Conservation (phyloP, 2,329 filamentous ascomycete genomes). For the Boeremia exigua region DNA sequence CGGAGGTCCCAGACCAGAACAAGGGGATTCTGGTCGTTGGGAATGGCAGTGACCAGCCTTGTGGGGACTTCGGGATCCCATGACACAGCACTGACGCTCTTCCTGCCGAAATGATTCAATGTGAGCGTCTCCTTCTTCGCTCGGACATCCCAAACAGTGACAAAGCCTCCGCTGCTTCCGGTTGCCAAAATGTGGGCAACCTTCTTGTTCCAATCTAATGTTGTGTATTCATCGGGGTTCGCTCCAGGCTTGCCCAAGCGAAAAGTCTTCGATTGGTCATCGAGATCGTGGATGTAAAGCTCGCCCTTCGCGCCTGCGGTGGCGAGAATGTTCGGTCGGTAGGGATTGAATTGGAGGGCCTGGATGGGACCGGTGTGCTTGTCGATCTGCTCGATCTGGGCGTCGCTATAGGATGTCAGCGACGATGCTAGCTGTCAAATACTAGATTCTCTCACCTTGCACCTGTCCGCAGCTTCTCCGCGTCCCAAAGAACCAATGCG, state of each 20-base stretch:
- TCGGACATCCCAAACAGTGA: constrained; percentile 98
- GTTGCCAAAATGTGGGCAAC: constrained; percentile 96
- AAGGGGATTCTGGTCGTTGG: constrained; percentile 84
- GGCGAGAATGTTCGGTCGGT: constrained; percentile 87
- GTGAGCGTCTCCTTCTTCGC: constrained; percentile 97
- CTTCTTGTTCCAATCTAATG: constrained; percentile 98
- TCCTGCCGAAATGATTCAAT: constrained; percentile 85
- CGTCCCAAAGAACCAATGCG: constrained; percentile 91
- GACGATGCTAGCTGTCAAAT: constrained; percentile 51
- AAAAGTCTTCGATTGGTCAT: constrained; percentile 87
- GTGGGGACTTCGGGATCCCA: constrained; percentile 96
- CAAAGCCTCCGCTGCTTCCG: constrained; percentile 89
- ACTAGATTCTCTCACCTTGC: constrained; percentile 54
- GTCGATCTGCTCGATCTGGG: constrained; percentile 82
- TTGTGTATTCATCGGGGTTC: constrained; percentile 93
- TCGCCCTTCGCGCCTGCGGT: constrained; percentile 95
- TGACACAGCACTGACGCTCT: constrained; percentile 91
- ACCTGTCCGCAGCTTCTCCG: constrained; percentile 67
- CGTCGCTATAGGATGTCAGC: constrained; percentile 60
- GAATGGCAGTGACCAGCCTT: constrained; percentile 89
- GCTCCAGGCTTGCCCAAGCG: constrained; percentile 86
- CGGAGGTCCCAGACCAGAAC: constrained; percentile 94
- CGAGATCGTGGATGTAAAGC: constrained; percentile 92
- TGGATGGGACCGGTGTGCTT: constrained; percentile 95
- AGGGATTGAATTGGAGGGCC: constrained; percentile 93